phyloP scores from a whole-genome alignment of 2,329 filamentous ascomycete genomes.

The Truncatella angustata region DNA sequence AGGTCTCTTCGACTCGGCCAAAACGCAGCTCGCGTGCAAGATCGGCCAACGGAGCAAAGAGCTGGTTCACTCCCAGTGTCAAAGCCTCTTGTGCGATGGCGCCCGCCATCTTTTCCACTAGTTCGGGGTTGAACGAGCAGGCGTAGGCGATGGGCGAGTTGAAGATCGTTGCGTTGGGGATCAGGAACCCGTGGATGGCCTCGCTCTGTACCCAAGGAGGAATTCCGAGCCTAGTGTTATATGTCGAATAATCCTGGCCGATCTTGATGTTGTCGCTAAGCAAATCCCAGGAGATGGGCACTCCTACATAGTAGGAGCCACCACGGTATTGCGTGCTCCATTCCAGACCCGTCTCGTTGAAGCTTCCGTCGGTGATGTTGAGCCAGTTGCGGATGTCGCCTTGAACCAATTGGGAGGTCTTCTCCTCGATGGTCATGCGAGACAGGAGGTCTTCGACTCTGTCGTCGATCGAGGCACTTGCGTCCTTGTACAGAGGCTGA shows the following conservation, averaged over 20 bases:
- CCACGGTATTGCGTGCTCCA: slow-evolving; percentile 65
- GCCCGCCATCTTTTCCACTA: slow-evolving; percentile 65
- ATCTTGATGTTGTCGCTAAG: slow-evolving; percentile 61
- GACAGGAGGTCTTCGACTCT: slow-evolving; percentile 66
- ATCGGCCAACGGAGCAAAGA: slow-evolving; percentile 71
- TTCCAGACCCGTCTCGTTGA: slow-evolving; percentile 65
- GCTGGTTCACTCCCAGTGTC: slow-evolving; percentile 68
- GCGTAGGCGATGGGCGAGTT: slow-evolving; percentile 73
- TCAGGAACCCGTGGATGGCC: slow-evolving; percentile 70
- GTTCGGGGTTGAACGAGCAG: slow-evolving; percentile 65
- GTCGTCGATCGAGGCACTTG: slow-evolving; percentile 59
- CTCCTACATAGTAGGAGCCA: slow-evolving; percentile 72
- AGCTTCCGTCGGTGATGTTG: slow-evolving; percentile 62
- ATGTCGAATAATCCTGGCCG: slow-evolving; percentile 66
- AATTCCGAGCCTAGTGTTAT: slow-evolving; percentile 68
- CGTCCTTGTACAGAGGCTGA: slow-evolving; percentile 59
- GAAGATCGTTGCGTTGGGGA: slow-evolving; percentile 74
- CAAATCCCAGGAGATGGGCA: slow-evolving; percentile 62
- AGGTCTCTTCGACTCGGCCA: slow-evolving; percentile 73
- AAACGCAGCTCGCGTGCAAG: slow-evolving; percentile 69
- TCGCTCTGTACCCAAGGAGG: slow-evolving; percentile 73
- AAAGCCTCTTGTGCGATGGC: slow-evolving; percentile 64
- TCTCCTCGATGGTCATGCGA: slow-evolving; percentile 74
- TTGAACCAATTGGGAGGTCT: slow-evolving; percentile 67
- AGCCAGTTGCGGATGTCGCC: slow-evolving; percentile 74